These are phyloP conservation scores for Luvunga scandens DNA, from an alignment of 345 rosid species.

Conservation along the genomic window DNA sequence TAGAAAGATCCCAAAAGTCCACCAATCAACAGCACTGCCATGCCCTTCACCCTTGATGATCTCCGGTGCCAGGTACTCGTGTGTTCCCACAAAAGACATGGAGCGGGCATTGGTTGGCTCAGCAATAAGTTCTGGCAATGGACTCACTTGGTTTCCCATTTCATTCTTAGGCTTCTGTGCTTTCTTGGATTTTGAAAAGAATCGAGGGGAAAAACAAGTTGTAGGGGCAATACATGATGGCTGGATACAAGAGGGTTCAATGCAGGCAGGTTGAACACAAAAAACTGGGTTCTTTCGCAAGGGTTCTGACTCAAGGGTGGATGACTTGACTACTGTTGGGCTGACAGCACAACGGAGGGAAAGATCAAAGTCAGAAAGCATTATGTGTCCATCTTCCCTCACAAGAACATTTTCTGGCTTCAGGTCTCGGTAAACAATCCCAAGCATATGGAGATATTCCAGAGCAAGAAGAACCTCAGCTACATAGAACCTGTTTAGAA, in stretches of 20 bases:
- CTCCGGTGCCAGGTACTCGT: slow-evolving; percentile 88
- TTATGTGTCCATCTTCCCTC: slow-evolving; percentile 87
- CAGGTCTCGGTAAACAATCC: slow-evolving; percentile 78
- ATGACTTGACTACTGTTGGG: slow-evolving; percentile 54
- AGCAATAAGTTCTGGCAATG: slow-evolving; percentile 86
- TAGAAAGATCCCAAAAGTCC: slow-evolving; percentile 84
- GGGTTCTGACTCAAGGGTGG: slow-evolving; percentile 41
- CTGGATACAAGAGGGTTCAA: slow-evolving; percentile 48
- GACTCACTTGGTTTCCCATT: slow-evolving; percentile 57
- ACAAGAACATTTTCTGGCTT: slow-evolving; percentile 90
- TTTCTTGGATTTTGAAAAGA: slow-evolving; percentile 58
- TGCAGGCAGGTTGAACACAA: slow-evolving; percentile 65
- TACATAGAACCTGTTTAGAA: slow-evolving; percentile 61
- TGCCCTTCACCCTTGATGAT: slow-evolving; percentile 85
- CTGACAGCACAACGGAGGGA: slow-evolving; percentile 65
- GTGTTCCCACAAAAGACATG: slow-evolving; percentile 90
- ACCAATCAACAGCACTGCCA: slow-evolving; percentile 91
- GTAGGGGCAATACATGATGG: slow-evolving; percentile 63
- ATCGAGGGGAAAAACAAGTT: slow-evolving; percentile 56
- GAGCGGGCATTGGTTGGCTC: slow-evolving; percentile 93
- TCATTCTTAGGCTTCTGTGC: slow-evolving; percentile 48
- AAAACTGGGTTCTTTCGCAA: slow-evolving; percentile 48
- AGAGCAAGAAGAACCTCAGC: slow-evolving; percentile 83
- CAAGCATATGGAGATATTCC: slow-evolving; percentile 89
- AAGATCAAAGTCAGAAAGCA: slow-evolving; percentile 90